Evolutionary conservation across 2,329 filamentous ascomycete genomes (phyloP), one percentile per base, ranked within the genome.

Genomic region (Ceratocystiopsis minuta): DNA sequence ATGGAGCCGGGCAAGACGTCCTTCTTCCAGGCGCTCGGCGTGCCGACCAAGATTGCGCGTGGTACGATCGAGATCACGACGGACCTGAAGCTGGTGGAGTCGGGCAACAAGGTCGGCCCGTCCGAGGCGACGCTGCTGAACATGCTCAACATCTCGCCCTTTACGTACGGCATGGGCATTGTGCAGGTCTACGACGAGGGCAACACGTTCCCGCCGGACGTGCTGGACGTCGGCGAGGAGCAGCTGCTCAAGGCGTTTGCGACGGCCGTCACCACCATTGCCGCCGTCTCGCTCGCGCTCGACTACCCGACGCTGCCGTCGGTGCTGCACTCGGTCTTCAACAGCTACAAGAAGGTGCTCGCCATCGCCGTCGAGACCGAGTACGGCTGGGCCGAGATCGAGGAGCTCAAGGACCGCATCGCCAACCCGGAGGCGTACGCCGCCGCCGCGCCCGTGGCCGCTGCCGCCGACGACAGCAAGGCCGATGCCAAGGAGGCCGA

Each of bases 1-100:
- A 98, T 98, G 90, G 90, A 98, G 69, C 92, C 90, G 63, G 92
- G 92, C 68, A 98, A 98, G 83, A 98, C 90, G 61, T 96, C 90
- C 63, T 98, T 98, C 86, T 98, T 98, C 87, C 90, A 98, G 80
- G 90, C 90, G 60, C 90, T 98, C 68, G 88, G 88, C 85, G 86
- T 98, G 64, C 90, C 90, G 63, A 98, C 90, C 78, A 98, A 98
- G 86, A 98, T 98, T 71, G 90, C 90, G 64, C 90, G 90, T 93
- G 92, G 90, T 92, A 98, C 90, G 70, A 98, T 98, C 70, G 90
- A 98, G 84, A 98, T 98, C 63, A 95, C 87, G 51, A 73, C 79
- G 58, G 90, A 98, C 63, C 75, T 98, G 58, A 96, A 95, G 83
- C 83, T 98, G 65, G 81, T 96, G 60, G 86, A 94, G 74, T 76